Base-by-base conservation (phyloP, 768 basidiomycete species). In the Chalciporus sphaerocephalus region DNA sequence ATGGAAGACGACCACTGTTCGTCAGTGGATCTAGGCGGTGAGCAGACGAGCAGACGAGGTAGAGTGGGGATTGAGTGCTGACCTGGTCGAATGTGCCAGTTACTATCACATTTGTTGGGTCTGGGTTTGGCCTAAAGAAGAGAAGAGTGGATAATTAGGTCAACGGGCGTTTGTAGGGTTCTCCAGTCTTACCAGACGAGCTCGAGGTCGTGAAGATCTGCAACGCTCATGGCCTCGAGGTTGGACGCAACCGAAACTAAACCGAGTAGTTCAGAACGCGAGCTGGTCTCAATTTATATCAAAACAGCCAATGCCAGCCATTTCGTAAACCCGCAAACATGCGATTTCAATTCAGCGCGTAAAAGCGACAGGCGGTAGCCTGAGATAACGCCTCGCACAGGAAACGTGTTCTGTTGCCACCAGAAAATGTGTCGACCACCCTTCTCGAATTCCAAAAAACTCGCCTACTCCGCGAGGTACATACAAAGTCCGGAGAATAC, bases 71-170 rank as follows among this genome's bases (percentile, higher is more conserved):
- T n/a, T 32, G n/a, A 6, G 6, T 22, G 50, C 80, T 52, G 60
- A 87, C 87, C 65, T 84, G 68, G 73, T 91, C 87, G 61, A 90
- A 91, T 23, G 83, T 76, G 28, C 88, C 88, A 17, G 85, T 87
- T 46, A 83, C 77, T 58, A 87, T 74, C 50, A 88, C 86, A 38
- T 70, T 64, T 38, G 58, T 69, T 33, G 83, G 75, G 39, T 74
- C 72, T 23, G 70, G 50, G 51, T 78, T 74, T 15, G 83, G 84
- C 85, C 85, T 87, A 50, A 39, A 15, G 46, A 40, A 42, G 48
- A 46, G 46, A 13, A 50, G 16, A 16, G 37, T 10, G 44, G 39
- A 41, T 32, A 11, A 43, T 50, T 28, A 50, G 48, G 24, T 10
- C 21, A 11, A 28, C 8, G 22, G 21, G 13, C 1, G 50, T 44